Evolutionary conservation across 345 rosid species (phyloP).

Genomic region (Hibiscus trionum): DNA sequence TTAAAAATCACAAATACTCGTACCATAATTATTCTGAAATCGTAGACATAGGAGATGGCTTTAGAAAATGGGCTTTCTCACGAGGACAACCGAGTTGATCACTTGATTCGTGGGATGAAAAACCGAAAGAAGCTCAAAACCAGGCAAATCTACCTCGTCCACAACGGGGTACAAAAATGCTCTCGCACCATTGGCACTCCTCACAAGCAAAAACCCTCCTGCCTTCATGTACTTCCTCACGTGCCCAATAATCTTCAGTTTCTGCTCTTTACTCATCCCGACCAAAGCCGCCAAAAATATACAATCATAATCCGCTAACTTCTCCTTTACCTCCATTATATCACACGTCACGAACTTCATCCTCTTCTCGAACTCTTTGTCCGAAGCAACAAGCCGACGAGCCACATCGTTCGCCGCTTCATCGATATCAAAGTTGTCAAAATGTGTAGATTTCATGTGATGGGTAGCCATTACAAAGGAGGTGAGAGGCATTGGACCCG

Average conservation of each 20-base stretch:
- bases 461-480: slow-evolving; percentile 30
- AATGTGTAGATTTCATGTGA: slow-evolving; percentile 23
- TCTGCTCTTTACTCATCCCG: slow-evolving; percentile 29
- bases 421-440: slow-evolving; percentile 33
- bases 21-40: neutral
- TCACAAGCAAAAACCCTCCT: slow-evolving; percentile 27
- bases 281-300: slow-evolving; percentile 40
- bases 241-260: slow-evolving; percentile 23
- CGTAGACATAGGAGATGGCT: neutral
- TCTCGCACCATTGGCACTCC: slow-evolving; percentile 39
- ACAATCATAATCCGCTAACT: slow-evolving; percentile 28
- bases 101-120: slow-evolving; percentile 33
- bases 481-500: slow-evolving; percentile 43
- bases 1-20: neutral
- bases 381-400: slow-evolving; percentile 18
- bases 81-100: slow-evolving; percentile 31
- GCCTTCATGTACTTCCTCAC: slow-evolving; percentile 28
- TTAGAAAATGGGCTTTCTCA: slow-evolving; percentile 18
- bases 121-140: slow-evolving; percentile 29
- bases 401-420: slow-evolving; percentile 26
- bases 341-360: slow-evolving; percentile 28
- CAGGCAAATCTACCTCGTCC: slow-evolving; percentile 22
- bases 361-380: slow-evolving; percentile 24
- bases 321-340: slow-evolving; percentile 26
- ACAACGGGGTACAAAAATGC: slow-evolving; percentile 33